Conservation (phyloP, 2,329 filamentous ascomycete genomes). For the Coniella vitis region DNA sequence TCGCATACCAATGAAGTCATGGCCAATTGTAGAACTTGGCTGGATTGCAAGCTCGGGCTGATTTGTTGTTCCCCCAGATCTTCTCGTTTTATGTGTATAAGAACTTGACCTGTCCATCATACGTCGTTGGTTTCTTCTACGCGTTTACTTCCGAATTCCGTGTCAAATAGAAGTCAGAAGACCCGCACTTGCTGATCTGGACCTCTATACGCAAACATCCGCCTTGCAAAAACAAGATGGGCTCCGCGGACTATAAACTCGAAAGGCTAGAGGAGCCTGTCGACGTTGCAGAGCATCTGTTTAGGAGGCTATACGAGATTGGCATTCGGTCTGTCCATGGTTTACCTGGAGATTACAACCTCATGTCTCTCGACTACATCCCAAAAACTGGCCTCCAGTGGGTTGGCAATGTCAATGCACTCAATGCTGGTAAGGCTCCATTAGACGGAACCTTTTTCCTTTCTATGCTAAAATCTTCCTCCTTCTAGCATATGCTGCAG, state of each 20-base stretch:
- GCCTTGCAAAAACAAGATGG: too few species aligned
- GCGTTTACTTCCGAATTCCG: too few species aligned
- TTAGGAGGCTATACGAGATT: conserved; percentile 55
- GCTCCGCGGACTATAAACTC: conserved; percentile 33
- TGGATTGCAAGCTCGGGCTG: too few species aligned
- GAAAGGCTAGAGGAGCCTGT: conserved; percentile 40
- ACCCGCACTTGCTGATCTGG: too few species aligned
- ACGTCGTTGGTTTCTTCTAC: too few species aligned
- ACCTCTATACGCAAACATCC: too few species aligned
- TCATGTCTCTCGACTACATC: conserved; percentile 61
- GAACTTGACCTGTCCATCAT: too few species aligned
- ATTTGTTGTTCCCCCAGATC: too few species aligned
- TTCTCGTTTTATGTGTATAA: too few species aligned
- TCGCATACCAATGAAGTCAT: too few species aligned
- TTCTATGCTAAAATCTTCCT: neutral
- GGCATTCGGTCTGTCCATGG: conserved; percentile 61
- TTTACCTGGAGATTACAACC: conserved; percentile 68
- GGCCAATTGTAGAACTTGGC: too few species aligned
- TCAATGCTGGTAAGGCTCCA: conserved; percentile 55
- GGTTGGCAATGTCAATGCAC: conserved; percentile 65
- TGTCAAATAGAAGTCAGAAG: too few species aligned
- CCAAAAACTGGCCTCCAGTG: conserved; percentile 51
- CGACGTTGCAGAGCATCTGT: conserved; percentile 63
- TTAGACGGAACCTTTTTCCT: neutral
- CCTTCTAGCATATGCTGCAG: conserved; percentile 62